A percentile compares a stretch with the other conserved stretches of the same genome.
Conservation (phyloP, 1,284 basidiomycete species). For the Leccinum subrobustum region DNA sequence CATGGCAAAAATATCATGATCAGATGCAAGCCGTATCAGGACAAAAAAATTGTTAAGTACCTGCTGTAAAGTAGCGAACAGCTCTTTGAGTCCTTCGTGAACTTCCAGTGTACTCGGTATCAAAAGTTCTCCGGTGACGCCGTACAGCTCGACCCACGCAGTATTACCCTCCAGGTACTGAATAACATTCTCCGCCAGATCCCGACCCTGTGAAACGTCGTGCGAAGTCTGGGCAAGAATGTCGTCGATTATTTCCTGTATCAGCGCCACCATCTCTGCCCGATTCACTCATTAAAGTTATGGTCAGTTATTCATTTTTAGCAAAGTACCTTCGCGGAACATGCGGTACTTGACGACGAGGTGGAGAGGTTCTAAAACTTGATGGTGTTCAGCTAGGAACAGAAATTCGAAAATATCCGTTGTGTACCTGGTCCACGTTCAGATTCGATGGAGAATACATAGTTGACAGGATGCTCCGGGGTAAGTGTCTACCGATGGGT, state of each 20-base stretch:
- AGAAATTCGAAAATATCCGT: neutral
- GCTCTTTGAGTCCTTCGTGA: slow-evolving; percentile 37
- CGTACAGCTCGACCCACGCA: slow-evolving; percentile 66
- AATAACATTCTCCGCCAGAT: slow-evolving; percentile 49
- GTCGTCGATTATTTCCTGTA: slow-evolving; percentile 49
- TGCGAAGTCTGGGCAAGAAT: slow-evolving; percentile 37
- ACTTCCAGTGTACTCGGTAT: slow-evolving; percentile 46
- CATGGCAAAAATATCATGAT: neutral
- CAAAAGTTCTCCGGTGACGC: slow-evolving; percentile 62
- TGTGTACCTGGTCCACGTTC: slow-evolving; percentile 53
- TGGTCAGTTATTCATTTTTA: slow-evolving; percentile 1
- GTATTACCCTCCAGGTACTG: slow-evolving; percentile 59
- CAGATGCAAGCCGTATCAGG: neutral
- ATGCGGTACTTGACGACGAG: slow-evolving; percentile 69
- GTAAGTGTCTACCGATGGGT: slow-evolving; percentile 56
- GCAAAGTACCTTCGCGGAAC: slow-evolving; percentile 63
- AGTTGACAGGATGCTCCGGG: slow-evolving; percentile 65
- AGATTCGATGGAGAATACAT: slow-evolving; percentile 70
- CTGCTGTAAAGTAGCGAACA: slow-evolving; percentile 41
- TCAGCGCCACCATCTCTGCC: slow-evolving; percentile 60
- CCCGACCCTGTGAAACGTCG: slow-evolving; percentile 31
- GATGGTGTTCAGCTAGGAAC: slow-evolving; percentile 7
- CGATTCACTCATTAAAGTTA: slow-evolving; percentile 6
- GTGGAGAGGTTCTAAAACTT: slow-evolving; percentile 62
- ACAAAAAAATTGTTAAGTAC: slow-evolving; percentile 28